These are phyloP conservation scores for Apiospora phragmitis DNA, from an alignment of 2,329 filamentous ascomycete genomes.

Conservation along the genomic window DNA sequence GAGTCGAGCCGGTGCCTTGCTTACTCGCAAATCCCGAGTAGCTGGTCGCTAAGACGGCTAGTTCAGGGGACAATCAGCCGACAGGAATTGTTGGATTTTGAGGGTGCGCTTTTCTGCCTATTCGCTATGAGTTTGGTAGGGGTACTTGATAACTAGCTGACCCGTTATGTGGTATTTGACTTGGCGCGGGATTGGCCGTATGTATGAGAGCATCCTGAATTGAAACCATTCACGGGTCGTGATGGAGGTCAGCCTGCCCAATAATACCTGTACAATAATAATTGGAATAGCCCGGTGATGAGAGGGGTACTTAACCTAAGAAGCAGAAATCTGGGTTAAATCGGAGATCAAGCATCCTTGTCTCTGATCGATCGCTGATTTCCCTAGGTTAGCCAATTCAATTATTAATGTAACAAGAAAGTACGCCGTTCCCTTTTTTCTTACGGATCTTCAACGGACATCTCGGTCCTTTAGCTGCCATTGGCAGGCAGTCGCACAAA, in stretches of 20 bases:
- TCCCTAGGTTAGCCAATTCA: background rate
- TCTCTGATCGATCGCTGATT: conserved; percentile 1
- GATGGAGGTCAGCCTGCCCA: too few species aligned
- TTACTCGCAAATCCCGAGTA: background rate
- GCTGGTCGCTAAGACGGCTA: background rate
- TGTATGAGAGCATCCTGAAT: background rate
- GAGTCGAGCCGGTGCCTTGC: background rate
- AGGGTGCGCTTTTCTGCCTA: background rate
- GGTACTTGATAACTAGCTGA: background rate
- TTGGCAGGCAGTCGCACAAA: background rate
- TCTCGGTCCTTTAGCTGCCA: background rate
- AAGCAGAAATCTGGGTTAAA: background rate
- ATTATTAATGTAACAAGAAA: background rate
- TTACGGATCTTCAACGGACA: conserved; percentile 4
- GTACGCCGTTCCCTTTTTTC: background rate
- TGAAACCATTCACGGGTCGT: background rate
- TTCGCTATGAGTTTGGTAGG: background rate
- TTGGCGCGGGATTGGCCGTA: background rate
- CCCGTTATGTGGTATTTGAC: background rate
- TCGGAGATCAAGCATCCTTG: conserved; percentile 5
- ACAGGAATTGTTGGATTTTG: background rate
- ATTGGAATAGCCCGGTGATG: background rate
- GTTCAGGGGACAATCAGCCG: background rate
- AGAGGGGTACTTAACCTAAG: background rate
- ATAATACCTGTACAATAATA: too few species aligned